phyloP scores from a whole-genome alignment of 108 stramenopile genomes.

The Tribonema minus region DNA sequence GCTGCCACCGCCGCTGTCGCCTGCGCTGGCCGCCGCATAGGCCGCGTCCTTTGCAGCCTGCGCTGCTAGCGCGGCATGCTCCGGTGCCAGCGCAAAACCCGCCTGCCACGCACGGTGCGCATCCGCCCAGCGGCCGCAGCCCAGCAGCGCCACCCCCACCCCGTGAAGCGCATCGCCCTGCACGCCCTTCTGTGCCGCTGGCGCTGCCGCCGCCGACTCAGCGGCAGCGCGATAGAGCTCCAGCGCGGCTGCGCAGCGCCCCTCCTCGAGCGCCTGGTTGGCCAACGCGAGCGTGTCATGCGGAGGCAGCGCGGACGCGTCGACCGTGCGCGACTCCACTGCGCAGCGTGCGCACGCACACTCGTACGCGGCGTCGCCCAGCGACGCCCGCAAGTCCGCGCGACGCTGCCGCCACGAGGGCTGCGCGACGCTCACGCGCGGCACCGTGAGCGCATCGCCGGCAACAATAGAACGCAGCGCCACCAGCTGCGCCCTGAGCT shows the following conservation, averaged over 20 bases:
- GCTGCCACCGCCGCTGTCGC: not conserved
- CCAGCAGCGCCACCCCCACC: slow-evolving; percentile 9
- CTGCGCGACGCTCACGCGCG: too few relatives aligned
- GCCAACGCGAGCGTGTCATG: too few relatives aligned
- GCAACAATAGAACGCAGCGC: too few relatives aligned
- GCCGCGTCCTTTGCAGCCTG: slow-evolving; percentile 16
- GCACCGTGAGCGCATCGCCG: too few relatives aligned
- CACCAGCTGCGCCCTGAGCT: too few relatives aligned
- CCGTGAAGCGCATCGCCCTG: slow-evolving; percentile 5
- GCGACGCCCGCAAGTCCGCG: too few relatives aligned
- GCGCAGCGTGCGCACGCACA: too few relatives aligned
- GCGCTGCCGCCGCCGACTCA: not conserved
- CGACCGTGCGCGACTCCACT: too few relatives aligned
- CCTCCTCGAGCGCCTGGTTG: slow-evolving; percentile 20
- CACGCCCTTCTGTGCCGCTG: too few relatives aligned
- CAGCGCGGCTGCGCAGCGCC: not conserved
- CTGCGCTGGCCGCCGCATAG: not conserved
- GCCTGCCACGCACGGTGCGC: slow-evolving; percentile 13
- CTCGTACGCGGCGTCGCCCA: too few relatives aligned
- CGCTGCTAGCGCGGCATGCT: not conserved
- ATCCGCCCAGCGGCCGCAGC: not conserved
- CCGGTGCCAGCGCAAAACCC: not conserved
- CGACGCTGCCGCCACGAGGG: too few relatives aligned
- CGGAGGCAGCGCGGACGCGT: too few relatives aligned
- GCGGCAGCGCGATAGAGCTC: not conserved